Base-by-base conservation (phyloP, 345 rosid species). In the Citrus medica region DNA sequence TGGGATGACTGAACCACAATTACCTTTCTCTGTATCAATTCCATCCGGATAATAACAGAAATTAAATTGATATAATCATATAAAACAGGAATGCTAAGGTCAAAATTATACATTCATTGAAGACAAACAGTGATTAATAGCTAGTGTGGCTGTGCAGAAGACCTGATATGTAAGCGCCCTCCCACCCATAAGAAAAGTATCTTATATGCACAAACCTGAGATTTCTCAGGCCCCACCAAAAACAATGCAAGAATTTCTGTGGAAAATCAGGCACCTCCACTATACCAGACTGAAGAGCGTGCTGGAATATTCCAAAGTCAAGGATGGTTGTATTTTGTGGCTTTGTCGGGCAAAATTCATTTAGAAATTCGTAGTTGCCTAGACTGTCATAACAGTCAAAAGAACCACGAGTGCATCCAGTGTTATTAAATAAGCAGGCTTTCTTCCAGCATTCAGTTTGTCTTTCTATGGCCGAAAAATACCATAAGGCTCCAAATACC, bases 401-500 rank as follows among this genome's bases (percentile, higher is more conserved):
- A 33, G 32, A 56, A 33, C 58, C 4, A 8, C 1, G 21, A 35
- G 3, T 14, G 56, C 71, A 51, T 42, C 62, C 61, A 42, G 7
- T 4, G 4, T 30, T n/a, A 1, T 5, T 13, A 2, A 42, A 42
- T 30, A 1, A 2, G 32, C 71, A 76, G 30, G 59, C 38, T 7
- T 30, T 12, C 58, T 69, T 40, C 80, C 80, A 77, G 46, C 80
- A 77, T 27, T 4, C 17, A 8, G 59, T 21, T 24, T 21, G 21
- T 58, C 75, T 40, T 27, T 69, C 68, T 27, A 77, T 14, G 22
- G 80, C 55, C 13, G 60, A 59, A 30, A 55, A 38, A 32, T 77
- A 77, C 69, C 75, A 69, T 19, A 69, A 77, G 12, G 75, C 60
- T 68, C 80, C 80, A 60, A 59, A 46, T 21, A 69, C 69, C 75